Evolutionary conservation across 768 basidiomycete species (phyloP), one percentile per base, ranked within the genome.

Genomic region (Leccinum rimulosum): DNA sequence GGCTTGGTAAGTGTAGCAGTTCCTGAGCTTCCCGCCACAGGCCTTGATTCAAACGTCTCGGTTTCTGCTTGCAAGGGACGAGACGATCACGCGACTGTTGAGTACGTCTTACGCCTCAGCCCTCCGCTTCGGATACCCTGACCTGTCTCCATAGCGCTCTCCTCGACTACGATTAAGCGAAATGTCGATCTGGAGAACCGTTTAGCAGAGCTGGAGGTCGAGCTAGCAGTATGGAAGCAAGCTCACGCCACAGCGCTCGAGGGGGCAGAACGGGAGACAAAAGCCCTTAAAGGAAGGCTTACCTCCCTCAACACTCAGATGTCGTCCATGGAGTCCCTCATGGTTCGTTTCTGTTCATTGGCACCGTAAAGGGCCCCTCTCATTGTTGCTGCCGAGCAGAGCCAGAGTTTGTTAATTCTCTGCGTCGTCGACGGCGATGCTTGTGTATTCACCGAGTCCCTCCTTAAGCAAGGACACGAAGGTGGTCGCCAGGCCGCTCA

Each of bases 401-500:
- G 78, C 63, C 84, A 85, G 72, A 80, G 82, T 63, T 82, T 87
- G 47, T 80, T 91, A 65, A 85, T 91, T 59, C 79, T 89, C 63
- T 89, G 88, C 67, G 81, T 88, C 62, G 79, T 92, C 66, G 87
- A 91, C 64, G 89, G 87, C 40, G 84, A 90, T 69, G 82, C 83
- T 51, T 83, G 84, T 62, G 74, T 89, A 64, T 91, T 92, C 75
- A 77, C 77, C 56, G 79, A 77, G 51, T 75, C 82, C 19, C 78
- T 87, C 58, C 73, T 92, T 43, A 69, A 67, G 31, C 84, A 86
- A 70, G 89, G 89, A 7, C 82, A 83, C 50, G 78, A 81, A 55
- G 89, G 89, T 10, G 89, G 89, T 30, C 73, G 76, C 17, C 79
- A 80, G 57, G 77, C 80, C 48, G 85, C 87, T 30, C 84, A 87